Conservation (phyloP, 306 rosid genomes). For the Acacia melanoxylon region DNA sequence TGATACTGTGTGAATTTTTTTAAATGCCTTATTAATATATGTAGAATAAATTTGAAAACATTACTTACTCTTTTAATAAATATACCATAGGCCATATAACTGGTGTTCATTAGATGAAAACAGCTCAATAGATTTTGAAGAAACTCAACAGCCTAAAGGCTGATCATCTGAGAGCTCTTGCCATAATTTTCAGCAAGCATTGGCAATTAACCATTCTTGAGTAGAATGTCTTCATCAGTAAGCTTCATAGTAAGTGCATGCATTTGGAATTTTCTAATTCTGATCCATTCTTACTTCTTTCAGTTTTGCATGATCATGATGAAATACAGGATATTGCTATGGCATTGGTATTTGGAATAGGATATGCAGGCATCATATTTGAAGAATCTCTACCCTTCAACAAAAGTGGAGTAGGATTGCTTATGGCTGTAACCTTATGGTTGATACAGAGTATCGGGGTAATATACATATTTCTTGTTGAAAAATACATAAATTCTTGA, state of each 20-base stretch:
- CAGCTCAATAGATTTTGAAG: slow-evolving; percentile 69
- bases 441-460: slow-evolving; percentile 88
- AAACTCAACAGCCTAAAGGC: slow-evolving; percentile 68
- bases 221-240: slow-evolving; percentile 43
- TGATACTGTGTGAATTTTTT: too few species aligned
- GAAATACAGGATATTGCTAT: slow-evolving; percentile 76
- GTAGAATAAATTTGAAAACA: too few species aligned
- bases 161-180: slow-evolving; percentile 79
- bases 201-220: slow-evolving; percentile 93
- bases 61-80: too few species aligned
- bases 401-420: slow-evolving; percentile 90
- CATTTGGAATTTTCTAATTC: slow-evolving; percentile 8
- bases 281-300: slow-evolving; percentile 20
- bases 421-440: slow-evolving; percentile 99
- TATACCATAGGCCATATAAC: too few species aligned
- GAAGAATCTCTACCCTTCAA: slow-evolving; percentile 94
- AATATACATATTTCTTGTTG: slow-evolving; percentile 28
- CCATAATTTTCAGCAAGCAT: slow-evolving; percentile 59
- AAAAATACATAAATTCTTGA: slow-evolving; percentile 21
- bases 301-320: slow-evolving; percentile 22
- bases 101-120: slow-evolving; percentile 78
- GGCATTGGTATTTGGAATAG: slow-evolving; percentile 83
- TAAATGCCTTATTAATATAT: too few species aligned
- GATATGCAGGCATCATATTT: slow-evolving; percentile 96
- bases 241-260: slow-evolving; percentile 9